These are phyloP conservation scores for Rhododendron williamsianum DNA, from an alignment of 148 eudicot genomes.

Conservation along the genomic window DNA sequence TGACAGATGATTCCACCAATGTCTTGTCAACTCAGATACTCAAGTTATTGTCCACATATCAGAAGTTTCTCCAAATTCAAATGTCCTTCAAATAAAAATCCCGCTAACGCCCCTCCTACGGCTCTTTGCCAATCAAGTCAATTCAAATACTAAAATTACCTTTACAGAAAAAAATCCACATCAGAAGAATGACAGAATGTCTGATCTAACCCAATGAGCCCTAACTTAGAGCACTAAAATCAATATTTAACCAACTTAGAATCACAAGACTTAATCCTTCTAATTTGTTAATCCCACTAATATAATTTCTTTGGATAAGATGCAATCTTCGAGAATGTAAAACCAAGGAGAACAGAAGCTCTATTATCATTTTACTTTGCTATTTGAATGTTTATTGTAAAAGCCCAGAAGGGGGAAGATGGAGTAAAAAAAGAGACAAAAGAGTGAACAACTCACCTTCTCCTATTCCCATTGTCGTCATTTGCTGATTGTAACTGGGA, in stretches of 20 bases:
- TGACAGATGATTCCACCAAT: background rate
- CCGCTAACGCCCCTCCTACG: background rate
- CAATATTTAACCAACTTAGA: background rate
- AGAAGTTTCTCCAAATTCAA: background rate
- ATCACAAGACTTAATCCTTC: background rate
- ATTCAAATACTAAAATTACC: background rate
- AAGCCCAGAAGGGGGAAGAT: background rate
- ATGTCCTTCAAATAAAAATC: background rate
- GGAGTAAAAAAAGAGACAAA: background rate
- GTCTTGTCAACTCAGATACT: background rate
- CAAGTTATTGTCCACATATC: background rate
- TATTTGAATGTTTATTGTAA: background rate
- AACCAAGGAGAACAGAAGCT: background rate
- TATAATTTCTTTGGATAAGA: background rate
- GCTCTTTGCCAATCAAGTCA: background rate
- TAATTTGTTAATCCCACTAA: background rate
- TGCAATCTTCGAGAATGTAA: background rate
- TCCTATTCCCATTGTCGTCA: constrained; percentile 66
- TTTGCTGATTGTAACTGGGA: constrained; percentile 78
- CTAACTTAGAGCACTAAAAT: background rate
- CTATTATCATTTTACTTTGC: background rate
- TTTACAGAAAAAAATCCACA: background rate
- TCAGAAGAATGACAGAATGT: background rate
- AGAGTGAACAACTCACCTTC: constrained; percentile 33
- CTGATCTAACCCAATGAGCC: background rate